Evolutionary conservation across 2,329 filamentous ascomycete species (phyloP).

Genomic region (Tolypocladium cylindrosporum): DNA sequence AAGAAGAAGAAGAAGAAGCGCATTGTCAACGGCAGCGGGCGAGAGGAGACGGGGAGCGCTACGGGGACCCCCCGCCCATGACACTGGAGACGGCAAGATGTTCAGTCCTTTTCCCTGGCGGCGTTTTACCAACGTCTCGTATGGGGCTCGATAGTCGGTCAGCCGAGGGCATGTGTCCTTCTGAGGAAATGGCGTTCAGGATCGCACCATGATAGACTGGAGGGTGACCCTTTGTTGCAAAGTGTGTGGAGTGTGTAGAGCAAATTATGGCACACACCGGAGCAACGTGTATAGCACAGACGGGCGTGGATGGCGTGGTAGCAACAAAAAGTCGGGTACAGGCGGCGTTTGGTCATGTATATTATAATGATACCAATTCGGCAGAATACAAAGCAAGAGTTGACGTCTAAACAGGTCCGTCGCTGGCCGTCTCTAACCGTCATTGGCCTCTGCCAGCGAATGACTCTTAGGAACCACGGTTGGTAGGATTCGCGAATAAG

Average conservation of each 20-base stretch:
- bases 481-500: neutral
- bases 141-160: too few relatives aligned
- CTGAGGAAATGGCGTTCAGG: slow-evolving; percentile 12
- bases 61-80: slow-evolving; percentile 46
- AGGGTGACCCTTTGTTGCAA: neutral
- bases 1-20: slow-evolving; percentile 72
- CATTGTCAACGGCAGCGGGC: slow-evolving; percentile 37
- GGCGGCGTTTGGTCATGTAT: neutral
- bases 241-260: neutral
- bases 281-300: neutral
- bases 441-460: neutral
- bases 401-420: neutral
- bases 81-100: slow-evolving; percentile 7
- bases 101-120: neutral
- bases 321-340: neutral
- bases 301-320: neutral
- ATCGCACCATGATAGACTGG: neutral
- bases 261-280: neutral
- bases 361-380: slow-evolving; percentile 4
- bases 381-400: neutral
- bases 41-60: slow-evolving; percentile 49
- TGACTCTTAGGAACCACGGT: neutral
- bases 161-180: neutral
- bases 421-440: neutral
- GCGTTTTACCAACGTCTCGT: neutral